A percentile compares a stretch with the other conserved stretches of the same genome.
Conservation (phyloP, 768 basidiomycete species). For the Daedaleopsis nitida region DNA sequence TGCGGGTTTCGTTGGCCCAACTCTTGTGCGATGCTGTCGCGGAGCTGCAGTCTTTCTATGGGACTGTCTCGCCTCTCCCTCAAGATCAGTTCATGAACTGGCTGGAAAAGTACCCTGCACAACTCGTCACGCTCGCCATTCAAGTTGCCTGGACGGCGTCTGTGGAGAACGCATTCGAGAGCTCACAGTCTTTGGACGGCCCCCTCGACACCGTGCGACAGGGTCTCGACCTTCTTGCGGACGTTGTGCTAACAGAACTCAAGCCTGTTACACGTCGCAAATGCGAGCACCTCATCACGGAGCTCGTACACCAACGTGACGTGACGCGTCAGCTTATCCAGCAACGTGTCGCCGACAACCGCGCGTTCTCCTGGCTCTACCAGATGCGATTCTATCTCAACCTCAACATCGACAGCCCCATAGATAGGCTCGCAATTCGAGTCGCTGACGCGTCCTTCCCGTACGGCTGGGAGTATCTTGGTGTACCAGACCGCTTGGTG, state of each 20-base stretch:
- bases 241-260: slow-evolving; percentile 91
- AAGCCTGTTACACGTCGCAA: slow-evolving; percentile 91
- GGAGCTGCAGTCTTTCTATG: slow-evolving; percentile 83
- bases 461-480: slow-evolving; percentile 99
- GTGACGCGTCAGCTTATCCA: slow-evolving; percentile 82
- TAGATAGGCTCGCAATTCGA: slow-evolving; percentile 78
- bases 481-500: slow-evolving; percentile 94
- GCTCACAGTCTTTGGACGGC: slow-evolving; percentile 54
- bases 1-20: slow-evolving; percentile 86
- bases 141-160: slow-evolving; percentile 94
- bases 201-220: slow-evolving; percentile 76
- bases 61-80: slow-evolving; percentile 57
- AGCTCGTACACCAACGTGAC: slow-evolving; percentile 97
- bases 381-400: slow-evolving; percentile 99
- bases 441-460: slow-evolving; percentile 92
- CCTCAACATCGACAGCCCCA: slow-evolving; percentile 63
- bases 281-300: slow-evolving; percentile 98
- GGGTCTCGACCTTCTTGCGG: slow-evolving; percentile 93
- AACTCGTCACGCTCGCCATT: slow-evolving; percentile 92
- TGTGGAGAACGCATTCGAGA: slow-evolving; percentile 72
- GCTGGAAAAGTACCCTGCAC: slow-evolving; percentile 95
- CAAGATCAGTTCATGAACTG: slow-evolving; percentile 77
- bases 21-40: slow-evolving; percentile 77
- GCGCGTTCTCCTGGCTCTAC: slow-evolving; percentile 89
- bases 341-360: slow-evolving; percentile 61